Conservation (phyloP, 768 basidiomycete genomes). For the Rhodosporidiobolus sp. region DNA sequence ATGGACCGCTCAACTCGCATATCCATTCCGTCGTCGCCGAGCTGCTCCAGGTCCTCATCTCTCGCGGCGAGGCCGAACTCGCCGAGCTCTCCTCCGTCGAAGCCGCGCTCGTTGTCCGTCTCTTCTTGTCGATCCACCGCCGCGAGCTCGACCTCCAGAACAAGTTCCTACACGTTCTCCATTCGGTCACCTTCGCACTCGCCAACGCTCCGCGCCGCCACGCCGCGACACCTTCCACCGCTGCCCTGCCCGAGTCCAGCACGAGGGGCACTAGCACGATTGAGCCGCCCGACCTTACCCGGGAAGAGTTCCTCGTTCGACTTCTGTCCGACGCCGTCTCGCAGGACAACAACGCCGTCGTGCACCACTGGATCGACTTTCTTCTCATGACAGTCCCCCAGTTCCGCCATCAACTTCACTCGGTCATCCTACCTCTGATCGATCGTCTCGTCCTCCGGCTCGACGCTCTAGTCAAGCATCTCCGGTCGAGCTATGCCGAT, state of each 20-base stretch:
- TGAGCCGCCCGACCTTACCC: slow-evolving; percentile 37
- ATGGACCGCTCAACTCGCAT: slow-evolving; percentile 61
- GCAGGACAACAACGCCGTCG: slow-evolving; percentile 66
- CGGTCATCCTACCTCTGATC: slow-evolving; percentile 67
- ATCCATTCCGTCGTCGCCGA: slow-evolving; percentile 77
- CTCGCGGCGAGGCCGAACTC: slow-evolving; percentile 73
- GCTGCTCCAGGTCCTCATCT: slow-evolving; percentile 73
- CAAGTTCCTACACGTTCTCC: slow-evolving; percentile 85
- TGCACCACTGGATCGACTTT: slow-evolving; percentile 97
- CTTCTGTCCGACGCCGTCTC: slow-evolving; percentile 78
- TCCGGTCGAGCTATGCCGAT: slow-evolving; percentile 22
- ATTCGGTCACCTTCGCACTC: slow-evolving; percentile 61
- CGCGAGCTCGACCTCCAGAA: slow-evolving; percentile 79
- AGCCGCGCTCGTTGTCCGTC: slow-evolving; percentile 66
- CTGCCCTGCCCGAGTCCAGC: neutral
- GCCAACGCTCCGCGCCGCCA: neutral
- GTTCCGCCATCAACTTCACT: slow-evolving; percentile 68
- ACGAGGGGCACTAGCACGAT: neutral
- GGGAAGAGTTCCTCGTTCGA: slow-evolving; percentile 69
- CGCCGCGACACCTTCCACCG: neutral
- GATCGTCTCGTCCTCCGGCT: slow-evolving; percentile 77
- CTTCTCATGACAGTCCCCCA: slow-evolving; percentile 84
- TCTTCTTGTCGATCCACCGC: slow-evolving; percentile 69
- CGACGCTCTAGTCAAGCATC: slow-evolving; percentile 53
- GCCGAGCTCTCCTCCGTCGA: slow-evolving; percentile 64